These are phyloP conservation scores for Vitis hybrid DNA, from an alignment of 177 flowering plant genomes.

Conservation along the genomic window DNA sequence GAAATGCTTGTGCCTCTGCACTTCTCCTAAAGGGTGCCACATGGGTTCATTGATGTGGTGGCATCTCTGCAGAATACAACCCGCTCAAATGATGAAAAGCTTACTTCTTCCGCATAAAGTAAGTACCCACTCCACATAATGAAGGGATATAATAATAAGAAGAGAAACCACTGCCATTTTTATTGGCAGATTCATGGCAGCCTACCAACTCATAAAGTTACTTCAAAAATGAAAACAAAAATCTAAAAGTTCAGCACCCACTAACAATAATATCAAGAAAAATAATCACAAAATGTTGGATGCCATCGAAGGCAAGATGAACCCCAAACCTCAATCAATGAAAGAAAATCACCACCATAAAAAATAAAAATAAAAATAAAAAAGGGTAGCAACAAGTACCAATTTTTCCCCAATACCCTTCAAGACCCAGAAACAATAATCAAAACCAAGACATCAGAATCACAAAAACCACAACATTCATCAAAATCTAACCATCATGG, in stretches of 20 bases:
- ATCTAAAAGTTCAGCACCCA: neutral
- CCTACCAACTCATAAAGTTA: neutral
- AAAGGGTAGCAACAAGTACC: neutral
- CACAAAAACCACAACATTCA: neutral
- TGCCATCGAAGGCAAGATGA: constrained; percentile 4
- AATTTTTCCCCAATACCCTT: neutral
- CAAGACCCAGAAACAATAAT: constrained; percentile 13
- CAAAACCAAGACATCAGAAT: constrained; percentile 8
- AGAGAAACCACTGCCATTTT: neutral
- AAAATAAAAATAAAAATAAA: neutral
- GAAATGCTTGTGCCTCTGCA: neutral
- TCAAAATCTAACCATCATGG: constrained; percentile 14
- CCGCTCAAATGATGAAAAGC: constrained; percentile 1
- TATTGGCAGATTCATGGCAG: neutral
- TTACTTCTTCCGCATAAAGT: neutral
- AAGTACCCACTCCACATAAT: constrained; percentile 2
- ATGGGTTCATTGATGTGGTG: neutral
- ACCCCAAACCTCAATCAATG: neutral
- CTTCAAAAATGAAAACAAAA: neutral
- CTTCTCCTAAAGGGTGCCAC: neutral
- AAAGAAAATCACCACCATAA: neutral
- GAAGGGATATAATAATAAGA: constrained; percentile 2
- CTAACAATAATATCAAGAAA: neutral
- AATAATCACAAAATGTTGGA: neutral
- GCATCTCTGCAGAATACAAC: neutral